phyloP scores from a whole-genome alignment of 176 grass and related monocot genomes.

The Carex littledalei region DNA sequence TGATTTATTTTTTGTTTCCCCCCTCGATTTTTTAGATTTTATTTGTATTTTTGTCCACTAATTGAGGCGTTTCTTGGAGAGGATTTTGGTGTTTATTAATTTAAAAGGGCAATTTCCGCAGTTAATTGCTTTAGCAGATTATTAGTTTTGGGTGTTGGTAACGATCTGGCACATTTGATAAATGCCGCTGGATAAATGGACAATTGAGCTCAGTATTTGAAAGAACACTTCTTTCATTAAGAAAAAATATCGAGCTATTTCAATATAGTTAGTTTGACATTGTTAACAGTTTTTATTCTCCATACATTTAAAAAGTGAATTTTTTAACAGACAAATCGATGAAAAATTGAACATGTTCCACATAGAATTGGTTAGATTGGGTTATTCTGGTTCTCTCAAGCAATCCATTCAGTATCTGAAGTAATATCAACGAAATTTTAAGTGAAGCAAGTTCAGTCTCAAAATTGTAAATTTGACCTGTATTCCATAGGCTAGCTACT shows the following conservation, averaged over 20 bases:
- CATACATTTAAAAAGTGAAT: not conserved
- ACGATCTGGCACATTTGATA: not conserved
- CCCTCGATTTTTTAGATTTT: not conserved
- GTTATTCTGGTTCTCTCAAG: not conserved
- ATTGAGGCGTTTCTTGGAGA: not conserved
- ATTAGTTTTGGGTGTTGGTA: not conserved
- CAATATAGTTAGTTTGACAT: not conserved
- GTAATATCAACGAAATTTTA: not conserved
- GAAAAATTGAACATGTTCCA: not conserved
- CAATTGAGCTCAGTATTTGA: not conserved
- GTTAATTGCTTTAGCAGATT: not conserved
- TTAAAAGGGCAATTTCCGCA: not conserved
- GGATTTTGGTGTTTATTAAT: not conserved
- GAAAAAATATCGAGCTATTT: not conserved
- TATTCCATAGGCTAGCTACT: not conserved
- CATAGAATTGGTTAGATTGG: not conserved
- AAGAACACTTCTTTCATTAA: not conserved
- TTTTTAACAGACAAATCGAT: not conserved
- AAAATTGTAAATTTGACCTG: not conserved
- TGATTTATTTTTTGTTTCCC: not conserved
- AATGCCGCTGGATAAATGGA: not conserved
- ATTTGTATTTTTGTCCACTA: not conserved
- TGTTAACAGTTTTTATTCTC: not conserved
- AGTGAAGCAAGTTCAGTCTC: not conserved
- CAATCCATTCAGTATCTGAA: not conserved